Evolutionary conservation across 2,329 filamentous ascomycete species (phyloP).

Genomic region (Talaromyces sp.): DNA sequence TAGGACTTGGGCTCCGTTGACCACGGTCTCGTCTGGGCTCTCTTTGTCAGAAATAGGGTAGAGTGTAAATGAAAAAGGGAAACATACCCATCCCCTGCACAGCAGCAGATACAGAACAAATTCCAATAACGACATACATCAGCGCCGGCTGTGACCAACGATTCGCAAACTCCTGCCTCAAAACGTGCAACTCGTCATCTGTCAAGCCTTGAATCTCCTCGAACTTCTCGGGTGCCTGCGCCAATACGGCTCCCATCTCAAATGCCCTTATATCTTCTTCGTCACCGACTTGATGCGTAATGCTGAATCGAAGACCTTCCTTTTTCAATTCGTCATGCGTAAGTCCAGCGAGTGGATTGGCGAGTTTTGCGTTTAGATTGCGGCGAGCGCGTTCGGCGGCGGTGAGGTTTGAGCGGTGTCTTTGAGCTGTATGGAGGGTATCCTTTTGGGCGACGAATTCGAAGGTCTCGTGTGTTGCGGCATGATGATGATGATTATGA

Average conservation of each 20-base stretch:
- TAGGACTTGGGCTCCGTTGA: conserved; percentile 64
- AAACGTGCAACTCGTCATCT: conserved; percentile 52
- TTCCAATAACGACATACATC: conserved; percentile 61
- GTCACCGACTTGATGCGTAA: conserved; percentile 50
- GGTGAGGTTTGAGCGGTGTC: conserved; percentile 24
- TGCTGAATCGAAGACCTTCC: conserved; percentile 56
- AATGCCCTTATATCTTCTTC: conserved; percentile 57
- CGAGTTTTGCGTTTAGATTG: conserved; percentile 47
- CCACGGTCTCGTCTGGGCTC: conserved; percentile 59
- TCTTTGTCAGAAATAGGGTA: background rate
- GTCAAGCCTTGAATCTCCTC: conserved; percentile 51
- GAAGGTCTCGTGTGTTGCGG: background rate
- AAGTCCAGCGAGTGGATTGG: conserved; percentile 50
- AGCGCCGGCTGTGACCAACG: conserved; percentile 64
- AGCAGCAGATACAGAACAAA: conserved; percentile 63
- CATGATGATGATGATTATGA: background rate
- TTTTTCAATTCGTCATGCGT: conserved; percentile 48
- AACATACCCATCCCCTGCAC: conserved; percentile 62
- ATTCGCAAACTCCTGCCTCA: conserved; percentile 58
- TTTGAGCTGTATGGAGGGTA: conserved; percentile 13
- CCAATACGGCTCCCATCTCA: conserved; percentile 55
- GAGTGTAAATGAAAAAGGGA: background rate
- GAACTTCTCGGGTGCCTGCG: conserved; percentile 50
- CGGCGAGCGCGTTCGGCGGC: conserved; percentile 38
- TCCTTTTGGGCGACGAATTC: conserved; percentile 13